Conservation (phyloP, 1,139 yeast genomes). For the Groenewaldozyma sp. region DNA sequence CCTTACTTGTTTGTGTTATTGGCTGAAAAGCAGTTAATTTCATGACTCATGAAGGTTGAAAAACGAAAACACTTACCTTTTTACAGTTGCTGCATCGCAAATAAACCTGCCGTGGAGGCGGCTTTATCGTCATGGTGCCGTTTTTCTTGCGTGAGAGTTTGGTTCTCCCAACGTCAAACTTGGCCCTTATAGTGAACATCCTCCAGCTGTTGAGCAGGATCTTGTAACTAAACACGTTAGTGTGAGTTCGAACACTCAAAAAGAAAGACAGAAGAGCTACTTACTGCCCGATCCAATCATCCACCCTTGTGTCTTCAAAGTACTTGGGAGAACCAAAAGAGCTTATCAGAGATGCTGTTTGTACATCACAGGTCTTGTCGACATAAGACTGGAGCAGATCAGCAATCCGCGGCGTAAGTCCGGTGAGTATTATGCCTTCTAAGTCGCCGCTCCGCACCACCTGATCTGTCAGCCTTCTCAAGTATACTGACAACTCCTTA, state of each 20-base stretch:
- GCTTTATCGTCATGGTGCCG: slow-evolving; percentile 41
- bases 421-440: slow-evolving; percentile 85
- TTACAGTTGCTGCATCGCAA: slow-evolving; percentile 78
- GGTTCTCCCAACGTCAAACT: slow-evolving; percentile 72
- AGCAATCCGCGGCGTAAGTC: slow-evolving; percentile 75
- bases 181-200: slow-evolving; percentile 66
- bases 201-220: slow-evolving; percentile 78
- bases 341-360: slow-evolving; percentile 78
- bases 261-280: not conserved
- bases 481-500: slow-evolving; percentile 44
- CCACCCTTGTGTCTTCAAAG: slow-evolving; percentile 58
- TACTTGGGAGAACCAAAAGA: slow-evolving; percentile 79
- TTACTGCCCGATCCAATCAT: slow-evolving; percentile 60
- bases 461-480: slow-evolving; percentile 59
- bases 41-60: not conserved
- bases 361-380: slow-evolving; percentile 84
- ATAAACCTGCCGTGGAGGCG: slow-evolving; percentile 65
- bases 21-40: slow-evolving; percentile 1
- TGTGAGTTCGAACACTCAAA: not conserved
- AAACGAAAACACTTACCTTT: slow-evolving; percentile 28
- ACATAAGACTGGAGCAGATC: slow-evolving; percentile 80
- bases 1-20: slow-evolving; percentile 5
- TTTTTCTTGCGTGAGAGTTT: slow-evolving; percentile 47
- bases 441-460: slow-evolving; percentile 74
- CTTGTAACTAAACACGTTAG: slow-evolving; percentile 37